These are phyloP conservation scores for Lipomyces sp. DNA, from an alignment of 805 yeast genomes.

Conservation along the genomic window DNA sequence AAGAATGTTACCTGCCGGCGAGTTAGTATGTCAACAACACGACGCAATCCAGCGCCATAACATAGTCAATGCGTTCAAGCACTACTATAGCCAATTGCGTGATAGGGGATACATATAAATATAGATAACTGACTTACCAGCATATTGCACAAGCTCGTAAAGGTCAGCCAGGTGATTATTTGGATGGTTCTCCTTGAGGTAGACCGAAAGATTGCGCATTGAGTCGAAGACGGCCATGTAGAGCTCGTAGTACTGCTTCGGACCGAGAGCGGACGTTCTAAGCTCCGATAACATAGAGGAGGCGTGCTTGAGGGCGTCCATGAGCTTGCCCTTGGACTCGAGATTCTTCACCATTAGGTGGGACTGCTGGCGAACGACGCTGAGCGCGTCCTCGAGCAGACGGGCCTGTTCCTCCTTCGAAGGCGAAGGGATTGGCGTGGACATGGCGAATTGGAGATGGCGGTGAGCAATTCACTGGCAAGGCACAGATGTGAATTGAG, in stretches of 20 bases:
- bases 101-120: not conserved
- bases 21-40: not conserved
- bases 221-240: constrained; percentile 81
- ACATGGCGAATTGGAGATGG: constrained; percentile 16
- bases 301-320: constrained; percentile 89
- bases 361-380: constrained; percentile 69
- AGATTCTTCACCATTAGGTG: constrained; percentile 76
- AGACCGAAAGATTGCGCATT: constrained; percentile 66
- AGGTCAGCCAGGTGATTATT: constrained; percentile 80
- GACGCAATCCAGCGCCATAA: not conserved
- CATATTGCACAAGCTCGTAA: constrained; percentile 92
- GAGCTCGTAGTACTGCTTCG: constrained; percentile 91
- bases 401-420: constrained; percentile 39
- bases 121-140: constrained; percentile 49
- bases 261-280: constrained; percentile 73
- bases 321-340: constrained; percentile 67
- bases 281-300: constrained; percentile 80
- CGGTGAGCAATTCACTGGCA: not conserved
- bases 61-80: not conserved
- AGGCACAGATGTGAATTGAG: not conserved
- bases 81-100: not conserved
- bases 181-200: constrained; percentile 69
- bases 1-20: constrained; percentile 66
- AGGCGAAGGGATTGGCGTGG: constrained; percentile 37
- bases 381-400: constrained; percentile 53